Conservation (phyloP, 495 filamentous ascomycete species). For the Usnea hakonensis region DNA sequence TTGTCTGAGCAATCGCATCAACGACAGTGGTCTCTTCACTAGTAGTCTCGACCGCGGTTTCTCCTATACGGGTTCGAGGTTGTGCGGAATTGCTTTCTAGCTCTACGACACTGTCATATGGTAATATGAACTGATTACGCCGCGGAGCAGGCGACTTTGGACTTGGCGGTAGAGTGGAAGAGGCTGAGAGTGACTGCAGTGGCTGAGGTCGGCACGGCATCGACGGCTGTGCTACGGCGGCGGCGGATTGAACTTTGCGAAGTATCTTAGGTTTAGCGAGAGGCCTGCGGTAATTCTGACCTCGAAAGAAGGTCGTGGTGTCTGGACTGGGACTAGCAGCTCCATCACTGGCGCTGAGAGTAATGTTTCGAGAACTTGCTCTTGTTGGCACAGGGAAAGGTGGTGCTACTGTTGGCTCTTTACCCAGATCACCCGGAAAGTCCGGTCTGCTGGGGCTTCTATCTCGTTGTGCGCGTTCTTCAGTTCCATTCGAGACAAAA, state of each 20-base stretch:
- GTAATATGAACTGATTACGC: constrained; percentile 38
- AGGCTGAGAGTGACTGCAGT: constrained; percentile 56
- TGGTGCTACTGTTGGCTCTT: constrained; percentile 43
- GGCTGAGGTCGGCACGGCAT: constrained; percentile 39
- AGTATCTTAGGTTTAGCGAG: constrained; percentile 42
- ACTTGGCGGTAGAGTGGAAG: constrained; percentile 59
- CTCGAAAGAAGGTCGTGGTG: constrained; percentile 37
- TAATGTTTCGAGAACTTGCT: constrained; percentile 74
- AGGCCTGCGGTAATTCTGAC: constrained; percentile 20
- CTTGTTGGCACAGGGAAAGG: constrained; percentile 88
- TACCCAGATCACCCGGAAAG: constrained; percentile 43
- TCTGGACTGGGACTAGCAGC: constrained; percentile 69
- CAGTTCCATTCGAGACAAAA: constrained; percentile 69
- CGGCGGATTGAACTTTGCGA: constrained; percentile 77
- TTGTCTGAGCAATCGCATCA: constrained; percentile 96
- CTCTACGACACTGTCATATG: constrained; percentile 12
- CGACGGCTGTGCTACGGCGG: constrained; percentile 51
- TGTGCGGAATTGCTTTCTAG: constrained; percentile 38
- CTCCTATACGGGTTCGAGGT: constrained; percentile 31
- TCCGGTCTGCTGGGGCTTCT: constrained; percentile 70
- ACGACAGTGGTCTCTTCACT: constrained; percentile 74
- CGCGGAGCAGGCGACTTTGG: constrained; percentile 67
- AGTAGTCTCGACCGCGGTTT: constrained; percentile 39
- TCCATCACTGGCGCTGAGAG: constrained; percentile 66
- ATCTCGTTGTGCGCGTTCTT: constrained; percentile 55